Evolutionary conservation across 352 stramenopile genomes (phyloP).

Genomic region (Phytopythium montanum): DNA sequence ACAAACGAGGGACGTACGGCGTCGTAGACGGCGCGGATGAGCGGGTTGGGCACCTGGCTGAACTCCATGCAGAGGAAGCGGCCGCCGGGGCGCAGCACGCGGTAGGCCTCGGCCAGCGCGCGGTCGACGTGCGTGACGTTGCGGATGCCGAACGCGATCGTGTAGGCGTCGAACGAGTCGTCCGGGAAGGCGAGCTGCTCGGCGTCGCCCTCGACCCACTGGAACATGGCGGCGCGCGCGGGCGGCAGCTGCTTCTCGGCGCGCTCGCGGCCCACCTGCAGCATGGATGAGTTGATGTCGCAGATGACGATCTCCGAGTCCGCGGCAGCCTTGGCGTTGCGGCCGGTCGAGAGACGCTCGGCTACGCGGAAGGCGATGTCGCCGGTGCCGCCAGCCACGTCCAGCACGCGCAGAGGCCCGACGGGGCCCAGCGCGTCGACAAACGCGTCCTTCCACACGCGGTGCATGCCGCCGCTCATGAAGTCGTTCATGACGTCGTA

Average conservation of each 20-base stretch:
- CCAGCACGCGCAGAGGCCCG: conserved; percentile 80
- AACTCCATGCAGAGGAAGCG: conserved; percentile 99
- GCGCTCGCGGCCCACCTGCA: conserved; percentile 92
- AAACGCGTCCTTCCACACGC: conserved; percentile 98
- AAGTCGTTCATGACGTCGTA: conserved; percentile 99
- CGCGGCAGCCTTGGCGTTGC: conserved; percentile 21
- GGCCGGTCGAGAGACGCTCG: conserved; percentile 43
- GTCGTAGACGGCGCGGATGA: conserved; percentile 95
- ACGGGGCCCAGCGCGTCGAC: conserved; percentile 83
- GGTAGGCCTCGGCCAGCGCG: conserved; percentile 92
- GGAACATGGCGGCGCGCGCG: conserved; percentile 54
- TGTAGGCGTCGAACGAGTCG: conserved; percentile 98
- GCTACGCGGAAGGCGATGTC: conserved; percentile 98
- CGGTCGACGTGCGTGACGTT: conserved; percentile 98
- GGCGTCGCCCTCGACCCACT: conserved; percentile 95
- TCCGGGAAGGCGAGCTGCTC: conserved; percentile 94
- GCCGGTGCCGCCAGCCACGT: conserved; percentile 98
- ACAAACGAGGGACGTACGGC: conserved; percentile 65
- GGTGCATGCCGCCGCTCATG: conserved; percentile 95
- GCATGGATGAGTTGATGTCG: conserved; percentile 99
- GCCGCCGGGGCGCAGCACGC: conserved; percentile 95
- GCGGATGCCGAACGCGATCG: conserved; percentile 98
- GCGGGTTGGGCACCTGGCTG: conserved; percentile 90
- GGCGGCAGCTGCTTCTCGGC: conserved; percentile 70
- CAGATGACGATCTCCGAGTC: conserved; percentile 93